phyloP scores from a whole-genome alignment of 2,329 filamentous ascomycete genomes.

The Arthroderma sp. region DNA sequence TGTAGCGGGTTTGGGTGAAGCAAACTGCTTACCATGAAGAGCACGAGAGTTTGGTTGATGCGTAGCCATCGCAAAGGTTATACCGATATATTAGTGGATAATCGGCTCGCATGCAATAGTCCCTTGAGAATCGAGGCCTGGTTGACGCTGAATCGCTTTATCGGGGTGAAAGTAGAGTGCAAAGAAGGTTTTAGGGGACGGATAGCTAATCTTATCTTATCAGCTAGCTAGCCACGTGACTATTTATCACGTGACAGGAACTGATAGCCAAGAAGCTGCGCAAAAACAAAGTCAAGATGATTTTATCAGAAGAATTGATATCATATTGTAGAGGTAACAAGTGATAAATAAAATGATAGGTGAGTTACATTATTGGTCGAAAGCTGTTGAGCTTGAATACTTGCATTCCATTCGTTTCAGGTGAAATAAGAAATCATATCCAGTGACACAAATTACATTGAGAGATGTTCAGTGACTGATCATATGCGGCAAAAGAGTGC shows the following conservation, averaged over 20 bases:
- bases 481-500: background rate
- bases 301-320: no score
- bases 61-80: slow-evolving; percentile 11
- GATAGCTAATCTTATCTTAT: slow-evolving; percentile 4
- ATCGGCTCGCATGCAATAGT: background rate
- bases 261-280: background rate
- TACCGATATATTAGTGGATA: background rate
- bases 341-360: background rate
- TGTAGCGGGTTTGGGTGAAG: background rate
- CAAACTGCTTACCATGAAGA: slow-evolving; percentile 14
- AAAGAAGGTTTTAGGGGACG: background rate
- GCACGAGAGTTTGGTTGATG: slow-evolving; percentile 14
- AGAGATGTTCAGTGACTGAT: background rate
- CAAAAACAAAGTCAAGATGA: no score
- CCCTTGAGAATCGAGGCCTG: background rate
- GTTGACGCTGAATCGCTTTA: background rate
- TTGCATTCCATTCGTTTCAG: background rate
- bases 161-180: background rate
- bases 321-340: background rate
- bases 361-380: background rate
- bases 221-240: background rate
- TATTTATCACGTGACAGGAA: background rate
- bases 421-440: background rate
- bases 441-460: background rate
- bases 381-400: background rate